Evolutionary conservation across 306 rosid genomes (phyloP).

Genomic region (Bauhinia variegata): DNA sequence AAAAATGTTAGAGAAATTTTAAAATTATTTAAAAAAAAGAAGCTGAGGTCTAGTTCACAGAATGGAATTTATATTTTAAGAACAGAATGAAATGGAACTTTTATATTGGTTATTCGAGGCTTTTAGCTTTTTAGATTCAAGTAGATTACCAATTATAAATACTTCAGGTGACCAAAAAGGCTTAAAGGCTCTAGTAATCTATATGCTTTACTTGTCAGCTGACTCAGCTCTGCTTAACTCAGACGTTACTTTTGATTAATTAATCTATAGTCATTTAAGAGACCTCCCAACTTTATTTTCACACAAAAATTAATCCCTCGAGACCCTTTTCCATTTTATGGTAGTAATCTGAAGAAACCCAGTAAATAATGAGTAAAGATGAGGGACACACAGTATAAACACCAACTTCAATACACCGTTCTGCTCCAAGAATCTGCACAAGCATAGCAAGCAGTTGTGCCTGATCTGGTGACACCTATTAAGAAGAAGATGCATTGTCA

Average conservation of each 20-base stretch:
- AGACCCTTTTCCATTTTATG: conserved; percentile 16
- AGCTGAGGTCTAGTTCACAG: too few species aligned
- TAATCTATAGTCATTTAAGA: background rate
- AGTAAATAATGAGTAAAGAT: conserved; percentile 3
- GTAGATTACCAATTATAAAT: too few species aligned
- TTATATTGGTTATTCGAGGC: background rate
- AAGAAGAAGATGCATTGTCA: conserved; percentile 33
- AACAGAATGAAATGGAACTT: background rate
- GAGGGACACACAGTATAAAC: conserved; percentile 73
- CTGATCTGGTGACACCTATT: conserved; percentile 95
- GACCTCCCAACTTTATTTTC: background rate
- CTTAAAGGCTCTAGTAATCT: background rate
- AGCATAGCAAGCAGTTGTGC: conserved; percentile 94
- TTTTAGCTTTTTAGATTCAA: background rate
- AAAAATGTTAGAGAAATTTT: background rate
- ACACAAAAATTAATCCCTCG: background rate
- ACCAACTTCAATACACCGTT: conserved; percentile 93
- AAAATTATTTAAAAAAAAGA: background rate
- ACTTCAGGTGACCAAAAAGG: background rate
- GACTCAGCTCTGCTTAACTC: background rate
- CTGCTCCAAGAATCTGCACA: conserved; percentile 89
- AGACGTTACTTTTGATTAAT: background rate
- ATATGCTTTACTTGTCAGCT: background rate
- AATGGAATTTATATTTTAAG: background rate
- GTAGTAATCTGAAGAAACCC: conserved; percentile 31